Conservation (phyloP, 2,329 filamentous ascomycete genomes). For the Aspergillus quadrilineatus region DNA sequence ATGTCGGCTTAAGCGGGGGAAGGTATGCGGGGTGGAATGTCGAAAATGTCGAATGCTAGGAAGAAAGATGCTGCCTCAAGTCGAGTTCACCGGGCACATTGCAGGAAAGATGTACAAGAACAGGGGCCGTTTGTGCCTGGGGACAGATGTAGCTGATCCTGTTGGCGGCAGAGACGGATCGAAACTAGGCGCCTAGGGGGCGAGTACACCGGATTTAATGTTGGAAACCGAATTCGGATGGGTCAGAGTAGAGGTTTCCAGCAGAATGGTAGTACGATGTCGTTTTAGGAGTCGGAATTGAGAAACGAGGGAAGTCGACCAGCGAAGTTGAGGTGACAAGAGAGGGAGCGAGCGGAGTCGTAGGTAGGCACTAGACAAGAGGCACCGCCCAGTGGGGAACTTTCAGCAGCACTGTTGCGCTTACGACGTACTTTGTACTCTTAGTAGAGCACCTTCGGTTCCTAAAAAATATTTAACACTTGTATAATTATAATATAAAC, state of each 20-base stretch:
- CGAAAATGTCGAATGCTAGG: conserved; percentile 1
- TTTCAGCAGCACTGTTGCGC: neutral
- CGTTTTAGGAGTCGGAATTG: neutral
- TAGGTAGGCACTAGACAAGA: conserved; percentile 10
- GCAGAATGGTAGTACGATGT: neutral
- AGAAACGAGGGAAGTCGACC: conserved; percentile 7
- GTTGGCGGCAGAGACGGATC: conserved; percentile 8
- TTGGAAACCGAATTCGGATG: neutral
- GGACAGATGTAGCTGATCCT: conserved; percentile 17
- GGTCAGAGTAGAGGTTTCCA: neutral
- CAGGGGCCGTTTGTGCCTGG: conserved; percentile 14
- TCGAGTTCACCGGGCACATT: conserved; percentile 18
- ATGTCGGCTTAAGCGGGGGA: conserved; percentile 32
- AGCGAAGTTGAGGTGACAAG: conserved; percentile 3
- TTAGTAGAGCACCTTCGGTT: too few species aligned
- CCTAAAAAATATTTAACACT: too few species aligned
- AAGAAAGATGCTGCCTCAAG: conserved; percentile 6
- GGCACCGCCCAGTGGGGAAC: conserved; percentile 12
- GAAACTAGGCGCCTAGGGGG: neutral
- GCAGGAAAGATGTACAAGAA: conserved; percentile 11
- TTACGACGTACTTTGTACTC: neutral
- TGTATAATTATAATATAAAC: too few species aligned
- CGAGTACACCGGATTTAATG: neutral
- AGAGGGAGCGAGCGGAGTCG: conserved; percentile 8
- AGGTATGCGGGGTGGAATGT: conserved; percentile 5